These are phyloP conservation scores for Candida koratica DNA, from an alignment of 805 yeast genomes.

Conservation along the genomic window DNA sequence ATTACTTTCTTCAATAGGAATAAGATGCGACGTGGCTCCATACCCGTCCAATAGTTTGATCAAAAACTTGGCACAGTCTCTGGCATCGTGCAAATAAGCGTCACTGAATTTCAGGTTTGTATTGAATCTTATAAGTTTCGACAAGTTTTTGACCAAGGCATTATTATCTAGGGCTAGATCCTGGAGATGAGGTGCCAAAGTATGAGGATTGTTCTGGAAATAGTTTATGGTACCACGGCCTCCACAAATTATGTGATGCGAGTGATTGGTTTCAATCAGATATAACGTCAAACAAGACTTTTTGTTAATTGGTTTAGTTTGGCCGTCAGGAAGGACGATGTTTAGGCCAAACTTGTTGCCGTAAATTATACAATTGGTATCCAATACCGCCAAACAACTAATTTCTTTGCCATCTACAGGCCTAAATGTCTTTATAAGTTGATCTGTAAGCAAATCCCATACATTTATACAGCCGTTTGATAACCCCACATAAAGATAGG, in stretches of 20 bases:
- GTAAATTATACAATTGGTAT: slow-evolving; percentile 11
- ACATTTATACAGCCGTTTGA: slow-evolving; percentile 70
- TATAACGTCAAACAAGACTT: slow-evolving; percentile 11
- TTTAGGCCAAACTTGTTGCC: slow-evolving; percentile 16
- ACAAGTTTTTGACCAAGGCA: slow-evolving; percentile 54
- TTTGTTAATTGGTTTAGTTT: slow-evolving; percentile 6
- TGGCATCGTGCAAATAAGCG: slow-evolving; percentile 68
- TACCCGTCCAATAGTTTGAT: slow-evolving; percentile 56
- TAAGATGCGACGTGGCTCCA: slow-evolving; percentile 66
- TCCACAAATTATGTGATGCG: slow-evolving; percentile 10
- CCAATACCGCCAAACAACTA: slow-evolving; percentile 8
- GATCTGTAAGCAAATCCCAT: slow-evolving; percentile 85
- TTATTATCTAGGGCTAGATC: slow-evolving; percentile 10
- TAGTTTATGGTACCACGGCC: slow-evolving; percentile 11
- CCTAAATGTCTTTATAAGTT: slow-evolving; percentile 46
- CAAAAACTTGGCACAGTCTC: slow-evolving; percentile 80
- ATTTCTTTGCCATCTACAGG: slow-evolving; percentile 12
- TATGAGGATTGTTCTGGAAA: slow-evolving; percentile 16
- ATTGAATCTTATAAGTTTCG: slow-evolving; percentile 59
- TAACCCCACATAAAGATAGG: slow-evolving; percentile 80
- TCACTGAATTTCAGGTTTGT: slow-evolving; percentile 76
- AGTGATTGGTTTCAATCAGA: slow-evolving; percentile 1
- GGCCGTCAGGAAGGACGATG: slow-evolving; percentile 44
- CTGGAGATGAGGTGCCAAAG: neutral
- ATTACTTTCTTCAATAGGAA: slow-evolving; percentile 75